Evolutionary conservation across 176 grass and related monocot genomes (phyloP).

Genomic region (Chrysopogon serrulatus): DNA sequence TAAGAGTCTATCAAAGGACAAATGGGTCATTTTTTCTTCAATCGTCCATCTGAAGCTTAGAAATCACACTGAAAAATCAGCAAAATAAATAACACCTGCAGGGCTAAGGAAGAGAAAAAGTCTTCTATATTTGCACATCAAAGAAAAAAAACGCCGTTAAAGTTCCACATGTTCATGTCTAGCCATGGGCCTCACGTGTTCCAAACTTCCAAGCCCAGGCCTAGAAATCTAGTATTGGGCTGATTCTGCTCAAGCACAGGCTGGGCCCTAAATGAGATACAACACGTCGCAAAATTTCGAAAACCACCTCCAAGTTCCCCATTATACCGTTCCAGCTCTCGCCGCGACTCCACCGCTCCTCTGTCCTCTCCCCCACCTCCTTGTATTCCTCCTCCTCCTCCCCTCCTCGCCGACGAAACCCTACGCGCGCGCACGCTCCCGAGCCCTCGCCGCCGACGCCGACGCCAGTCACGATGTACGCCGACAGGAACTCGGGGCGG

Average conservation of each 20-base stretch:
- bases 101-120: too few species aligned
- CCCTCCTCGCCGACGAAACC: conserved; percentile 36
- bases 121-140: neutral
- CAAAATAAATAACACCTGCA: too few species aligned
- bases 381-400: neutral
- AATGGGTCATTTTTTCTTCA: too few species aligned
- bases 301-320: neutral
- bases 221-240: neutral
- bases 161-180: neutral
- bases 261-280: neutral
- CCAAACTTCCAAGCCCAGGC: neutral
- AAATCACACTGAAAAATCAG: too few species aligned
- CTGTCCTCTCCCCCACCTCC: neutral
- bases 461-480: conserved; percentile 34
- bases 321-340: neutral
- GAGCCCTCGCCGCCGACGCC: neutral
- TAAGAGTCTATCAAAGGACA: too few species aligned
- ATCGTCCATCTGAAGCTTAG: too few species aligned
- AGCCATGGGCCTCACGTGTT: neutral
- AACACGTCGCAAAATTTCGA: neutral
- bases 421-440: conserved; percentile 21
- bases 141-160: too few species aligned
- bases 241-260: neutral
- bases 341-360: neutral
- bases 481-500: conserved; percentile 34